Evolutionary conservation across 306 rosid genomes (phyloP).

Genomic region (Trichosanthes truncata): DNA sequence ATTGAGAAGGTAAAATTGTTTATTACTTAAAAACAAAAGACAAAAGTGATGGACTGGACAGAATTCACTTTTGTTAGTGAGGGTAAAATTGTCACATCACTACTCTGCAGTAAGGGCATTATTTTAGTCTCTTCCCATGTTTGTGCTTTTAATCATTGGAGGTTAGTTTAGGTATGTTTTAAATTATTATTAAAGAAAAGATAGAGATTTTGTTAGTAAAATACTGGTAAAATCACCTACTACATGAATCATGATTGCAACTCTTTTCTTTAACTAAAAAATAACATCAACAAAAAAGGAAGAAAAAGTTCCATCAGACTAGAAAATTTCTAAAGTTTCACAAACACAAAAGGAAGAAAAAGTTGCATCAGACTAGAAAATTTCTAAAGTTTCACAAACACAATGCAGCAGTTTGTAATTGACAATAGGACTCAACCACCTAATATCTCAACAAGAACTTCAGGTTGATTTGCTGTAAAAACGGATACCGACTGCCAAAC

Average conservation of each 20-base stretch:
- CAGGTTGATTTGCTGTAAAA: constrained; percentile 30
- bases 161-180: not conserved
- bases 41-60: not conserved
- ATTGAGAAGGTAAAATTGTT: not conserved
- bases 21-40: not conserved
- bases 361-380: not conserved
- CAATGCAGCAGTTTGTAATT: not conserved
- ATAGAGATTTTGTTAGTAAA: not conserved
- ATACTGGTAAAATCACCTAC: not conserved
- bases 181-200: not conserved
- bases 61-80: not conserved
- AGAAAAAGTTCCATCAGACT: not conserved
- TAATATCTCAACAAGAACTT: constrained; percentile 3
- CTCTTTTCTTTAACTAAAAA: not conserved
- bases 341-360: not conserved
- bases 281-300: not conserved
- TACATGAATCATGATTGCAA: not conserved
- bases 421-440: not conserved
- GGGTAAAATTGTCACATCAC: not conserved
- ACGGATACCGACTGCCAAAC: constrained; percentile 35
- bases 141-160: not conserved
- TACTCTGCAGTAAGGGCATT: not conserved
- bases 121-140: not conserved
- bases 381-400: not conserved
- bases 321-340: not conserved